A percentile compares a stretch with the other conserved stretches of the same genome.
Conservation (phyloP, 306 rosid species). For the Rosa lucieae region DNA sequence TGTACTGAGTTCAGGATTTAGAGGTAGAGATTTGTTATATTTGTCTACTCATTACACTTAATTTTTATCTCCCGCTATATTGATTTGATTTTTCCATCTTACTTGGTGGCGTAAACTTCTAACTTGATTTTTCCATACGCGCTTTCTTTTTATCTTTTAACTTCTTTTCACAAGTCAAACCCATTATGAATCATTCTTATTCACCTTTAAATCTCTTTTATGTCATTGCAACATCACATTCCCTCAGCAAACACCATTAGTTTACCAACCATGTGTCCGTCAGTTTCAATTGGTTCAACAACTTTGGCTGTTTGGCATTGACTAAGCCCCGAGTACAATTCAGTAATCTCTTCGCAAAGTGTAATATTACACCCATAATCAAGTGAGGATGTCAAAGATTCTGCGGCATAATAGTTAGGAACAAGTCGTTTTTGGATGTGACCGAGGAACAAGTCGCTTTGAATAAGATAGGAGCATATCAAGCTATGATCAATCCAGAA, state of each 20-base stretch:
- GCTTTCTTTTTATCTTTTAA: neutral
- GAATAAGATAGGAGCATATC: neutral
- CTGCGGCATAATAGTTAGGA: neutral
- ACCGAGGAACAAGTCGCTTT: neutral
- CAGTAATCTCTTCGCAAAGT: neutral
- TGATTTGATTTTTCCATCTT: slow-evolving; percentile 8
- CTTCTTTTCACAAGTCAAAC: neutral
- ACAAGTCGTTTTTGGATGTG: neutral
- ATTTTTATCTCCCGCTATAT: slow-evolving; percentile 5
- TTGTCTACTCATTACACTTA: neutral
- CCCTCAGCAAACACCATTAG: neutral
- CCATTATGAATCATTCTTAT: neutral
- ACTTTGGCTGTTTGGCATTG: slow-evolving; percentile 19
- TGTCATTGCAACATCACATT: slow-evolving; percentile 2
- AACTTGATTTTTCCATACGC: neutral
- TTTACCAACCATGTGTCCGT: slow-evolving; percentile 2
- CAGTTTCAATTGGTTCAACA: slow-evolving; percentile 10
- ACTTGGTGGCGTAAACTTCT: neutral
- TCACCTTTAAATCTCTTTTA: neutral
- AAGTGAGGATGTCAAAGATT: neutral
- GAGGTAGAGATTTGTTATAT: slow-evolving; percentile 40
- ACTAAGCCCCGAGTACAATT: neutral
- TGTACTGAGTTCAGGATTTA: slow-evolving; percentile 22
- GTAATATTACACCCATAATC: neutral
- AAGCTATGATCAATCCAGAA: neutral